Base-by-base conservation (phyloP, 805 yeast species). In the Ogataea haglerorum region DNA sequence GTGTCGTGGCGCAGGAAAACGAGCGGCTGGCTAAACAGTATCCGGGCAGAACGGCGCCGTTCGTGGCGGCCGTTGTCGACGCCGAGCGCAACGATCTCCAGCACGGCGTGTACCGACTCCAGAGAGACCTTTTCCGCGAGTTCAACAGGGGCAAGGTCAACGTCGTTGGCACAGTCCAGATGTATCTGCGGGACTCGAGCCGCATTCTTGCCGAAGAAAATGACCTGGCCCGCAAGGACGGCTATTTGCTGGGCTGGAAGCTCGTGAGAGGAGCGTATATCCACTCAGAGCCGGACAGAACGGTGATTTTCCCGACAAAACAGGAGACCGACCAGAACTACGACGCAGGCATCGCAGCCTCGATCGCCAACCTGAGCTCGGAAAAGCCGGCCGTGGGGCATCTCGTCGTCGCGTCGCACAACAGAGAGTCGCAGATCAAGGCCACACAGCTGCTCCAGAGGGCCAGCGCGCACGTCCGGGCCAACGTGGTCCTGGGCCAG, bases 241-340 rank as follows among this genome's bases (percentile, higher is more conserved):
- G 65, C 14, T 90, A 90, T 64, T 76, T 84, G 57, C 65, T 89
- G 42, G 96, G 96, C 15, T 69, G 89, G 70, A 90, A 90, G 64
- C 73, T 90, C 40, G 98, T 90, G 13, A 79, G 98, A 64, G 98
- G 98, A 49, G 98, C 98, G 12, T 90, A 90, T 68, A 78, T 90
- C 46, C 96, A 90, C 60, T 78, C 95, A 5, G 98, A 90, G 67
- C 76, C 84, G 25, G 72, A 82, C 48, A 73, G 97, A 57, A 49
- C 57, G 37, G 82, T 86, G 14, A 87, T 90, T 46, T 91, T 82
- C 66, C 68, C 72, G 47, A 75, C 88, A 22, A 90, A 91, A 65
- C 71, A 67, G 37, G 90, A 77, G 46, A 86, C 97, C n/a, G 98
- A 90, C 59, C 52, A 49, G 8, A 79, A 80, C 58, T 90, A 82